Base-by-base conservation (phyloP, 2,329 filamentous ascomycete species). In the Emergomyces orientalis region DNA sequence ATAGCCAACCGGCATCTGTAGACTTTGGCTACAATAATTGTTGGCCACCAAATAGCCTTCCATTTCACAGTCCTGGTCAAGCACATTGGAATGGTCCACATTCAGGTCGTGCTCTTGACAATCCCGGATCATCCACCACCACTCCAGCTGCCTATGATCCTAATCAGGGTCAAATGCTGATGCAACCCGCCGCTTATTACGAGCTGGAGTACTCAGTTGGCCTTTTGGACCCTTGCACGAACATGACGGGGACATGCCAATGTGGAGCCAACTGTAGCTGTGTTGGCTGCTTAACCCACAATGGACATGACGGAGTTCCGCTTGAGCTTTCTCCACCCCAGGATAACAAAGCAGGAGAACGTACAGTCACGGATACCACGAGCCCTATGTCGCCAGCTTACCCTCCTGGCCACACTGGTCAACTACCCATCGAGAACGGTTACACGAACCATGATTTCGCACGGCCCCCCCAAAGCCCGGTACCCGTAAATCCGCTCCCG, bases 231-330 rank as follows among this genome's bases (percentile, higher is more conserved):
- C 67, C 75, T 19, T 83, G 81, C 67, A 77, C 76, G 41, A 77
- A 82, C 64, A 70, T 75, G 3, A 79, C 76, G 6, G 81, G 80
- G 3, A 81, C 76, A 32, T 83, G 81, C 63, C 78, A 79, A 65
- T 83, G 81, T 63, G 80, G 79, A 19, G 78, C 78, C 62, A 80
- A 80, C 47, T 83, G 81, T 66, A 75, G 71, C 62, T 83, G 81
- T 65, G 73, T 80, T n/a, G 80, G 80, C 17, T 83, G 81, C 66
- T 71, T 82, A 14, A 81, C 79, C 2, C 81, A 83, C 62, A 78
- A 76, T 25, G 80, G 79, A 3, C 80, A 81, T 63, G 77, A 78
- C 30, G 79, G 78, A 17, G 65, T 80, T 27, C 65, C 73, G 13
- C 67, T 80, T 19, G 71, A 74, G 13, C 59, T 70, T 13, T 64